Percentiles rank a stretch among this genome's conserved stretches.
Conservation (phyloP, 164 flowering plant genomes). For the grape (Vitis vinifera) region ASM3070453v1 NC_081818.1:22783501-22784000, state of each 20-base stretch:
- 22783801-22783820: slow-evolving; percentile 35
- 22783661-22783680: slow-evolving; percentile 18
- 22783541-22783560: too few relatives aligned
- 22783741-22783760: not conserved
- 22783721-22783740: slow-evolving; percentile 10
- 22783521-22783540: too few relatives aligned
- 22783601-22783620: not conserved
- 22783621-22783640: not conserved
- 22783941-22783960: too few relatives aligned
- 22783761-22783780: slow-evolving; percentile 11
- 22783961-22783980: too few relatives aligned
- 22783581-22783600: not conserved
- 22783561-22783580: not conserved
- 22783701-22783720: slow-evolving; percentile 19
- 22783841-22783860: slow-evolving; percentile 2
- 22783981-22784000: too few relatives aligned
- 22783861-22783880: not conserved
- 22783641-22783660: slow-evolving; percentile 36
- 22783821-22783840: slow-evolving; percentile 52
- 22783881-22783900: too few relatives aligned
- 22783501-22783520: too few relatives aligned
- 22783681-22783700: slow-evolving; percentile 29
- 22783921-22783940: too few relatives aligned
- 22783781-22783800: slow-evolving; percentile 29
- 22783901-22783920: too few relatives aligned